Evolutionary conservation across 164 flowering plant species (phyloP), one percentile per base, ranked within the genome.

Genomic region (Macadamia integrifolia): DNA sequence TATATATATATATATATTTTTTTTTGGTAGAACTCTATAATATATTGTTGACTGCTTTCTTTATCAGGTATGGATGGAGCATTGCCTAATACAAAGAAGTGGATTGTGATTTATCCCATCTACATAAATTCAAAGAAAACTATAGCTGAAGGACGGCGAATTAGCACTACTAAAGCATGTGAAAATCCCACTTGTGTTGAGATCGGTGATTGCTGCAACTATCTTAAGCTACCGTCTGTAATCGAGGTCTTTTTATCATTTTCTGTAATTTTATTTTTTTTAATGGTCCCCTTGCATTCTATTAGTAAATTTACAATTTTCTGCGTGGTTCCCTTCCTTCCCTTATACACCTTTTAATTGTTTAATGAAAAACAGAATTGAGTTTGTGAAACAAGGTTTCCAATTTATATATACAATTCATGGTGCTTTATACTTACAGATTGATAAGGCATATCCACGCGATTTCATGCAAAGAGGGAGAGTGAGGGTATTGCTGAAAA

Each of bases 381-480:
- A 23, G 23, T 23, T 23, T 23, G 23, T 53, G 57, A 1, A 2
- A 14, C 14, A 2, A 53, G 17, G 57, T 53, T 46, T 4, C 13
- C 9, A 46, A 46, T 0, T 9, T 8, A 46, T 46, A 46, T 9
- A 46, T 46, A 11, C 50, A 46, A 11, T 46, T 46, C 50, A 46
- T 46, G 13, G 13, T 46, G 50, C 42, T 43, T 64, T 6, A 18
- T 11, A 64, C 0, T 66, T 74, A 69, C 74, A 91, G 98, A 53
- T 80, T 60, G 96, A 91, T 63, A 89, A 93, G 86, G 97, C 96
- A 7, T 93, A 93, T 80, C 94, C 98, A 0, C 86, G 97, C 4
- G 95, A 93, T 76, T 93, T 88, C 72, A 85, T 90, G 94, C 97
- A 93, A 79, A 73, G 82, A 75, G 98, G 98, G 66, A 84, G 97